These are phyloP conservation scores for Glebionis coronaria DNA, from an alignment of 129 eudicot species.

Conservation along the genomic window DNA sequence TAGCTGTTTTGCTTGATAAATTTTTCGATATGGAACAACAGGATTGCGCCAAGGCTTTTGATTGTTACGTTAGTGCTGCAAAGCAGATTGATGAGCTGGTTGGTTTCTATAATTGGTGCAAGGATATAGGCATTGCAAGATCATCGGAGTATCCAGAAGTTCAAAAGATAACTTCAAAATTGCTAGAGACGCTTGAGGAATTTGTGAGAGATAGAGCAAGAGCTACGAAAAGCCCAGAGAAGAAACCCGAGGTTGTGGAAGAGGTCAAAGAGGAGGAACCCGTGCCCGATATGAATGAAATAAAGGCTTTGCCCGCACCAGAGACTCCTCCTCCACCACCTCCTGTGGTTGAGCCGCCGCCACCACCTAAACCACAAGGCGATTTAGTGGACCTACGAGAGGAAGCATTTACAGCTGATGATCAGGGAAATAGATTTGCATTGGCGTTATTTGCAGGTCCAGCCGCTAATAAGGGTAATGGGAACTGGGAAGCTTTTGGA, in stretches of 20 bases:
- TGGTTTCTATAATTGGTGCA: slow-evolving; percentile 73
- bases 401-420: slow-evolving; percentile 62
- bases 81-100: slow-evolving; percentile 83
- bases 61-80: slow-evolving; percentile 61
- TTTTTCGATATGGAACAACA: slow-evolving; percentile 80
- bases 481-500: slow-evolving; percentile 69
- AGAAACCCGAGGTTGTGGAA: slow-evolving; percentile 41
- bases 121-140: slow-evolving; percentile 77
- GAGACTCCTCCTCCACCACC: slow-evolving; percentile 57
- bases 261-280: slow-evolving; percentile 55
- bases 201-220: slow-evolving; percentile 78
- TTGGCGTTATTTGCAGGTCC: slow-evolving; percentile 75
- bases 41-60: slow-evolving; percentile 81
- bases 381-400: slow-evolving; percentile 71
- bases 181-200: slow-evolving; percentile 76
- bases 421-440: slow-evolving; percentile 75
- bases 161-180: slow-evolving; percentile 55
- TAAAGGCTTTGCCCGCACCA: slow-evolving; percentile 76
- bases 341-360: slow-evolving; percentile 38
- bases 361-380: slow-evolving; percentile 40
- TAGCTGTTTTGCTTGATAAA: slow-evolving; percentile 67
- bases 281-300: slow-evolving; percentile 30
- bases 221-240: slow-evolving; percentile 66
- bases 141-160: slow-evolving; percentile 82
- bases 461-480: slow-evolving; percentile 40